Base-by-base conservation (phyloP, 148 eudicot genomes). In the Drosera capensis region DNA sequence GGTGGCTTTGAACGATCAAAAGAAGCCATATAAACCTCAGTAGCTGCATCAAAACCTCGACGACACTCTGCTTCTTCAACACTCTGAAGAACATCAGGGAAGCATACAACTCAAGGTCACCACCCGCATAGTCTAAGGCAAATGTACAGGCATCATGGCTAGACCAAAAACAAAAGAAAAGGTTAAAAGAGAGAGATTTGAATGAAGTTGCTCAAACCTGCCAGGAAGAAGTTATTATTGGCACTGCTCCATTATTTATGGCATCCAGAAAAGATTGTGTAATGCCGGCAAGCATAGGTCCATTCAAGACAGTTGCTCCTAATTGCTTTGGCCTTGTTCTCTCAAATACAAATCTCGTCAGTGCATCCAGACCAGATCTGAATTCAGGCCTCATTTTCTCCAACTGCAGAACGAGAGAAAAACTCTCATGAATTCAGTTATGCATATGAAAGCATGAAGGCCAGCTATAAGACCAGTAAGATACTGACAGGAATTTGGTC, bases 31-130 rank as follows among this genome's bases (percentile, higher is more conserved):
- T 85, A 90, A 40, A 58, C 74, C 57, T 80, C 95, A 54, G 82
- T 63, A 49, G 85, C 94, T 59, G 70, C 45, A 48, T 90, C 99
- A 70, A 59, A 84, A 25, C 85, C 95, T 65, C 88, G 75, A 28
- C 82, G 79, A 58, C 99, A 84, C 77, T 90, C 95, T 20, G 95
- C 79, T 68, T 90, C 99, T 65, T 90, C 95, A 55, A 90, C 99
- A 59, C 85, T 85, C 95, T 90, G 62, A 49, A 62, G n/a, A n/a
- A n/a, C n/a, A n/a, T n/a, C n/a, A 40, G 56, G 38, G 1, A 55
- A 21, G 17, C 14, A 2, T 14, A 12, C 43, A 39, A 39, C 1
- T 8, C n/a, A 20, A 39, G 2, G 17, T 39, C 16, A 39, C 17
- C n/a, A 16, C 17, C 5, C 2, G 17, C 7, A 39, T 39, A 6